Evolutionary conservation across 106 monocot species (phyloP).

Genomic region (Amphibolis antarctica): DNA sequence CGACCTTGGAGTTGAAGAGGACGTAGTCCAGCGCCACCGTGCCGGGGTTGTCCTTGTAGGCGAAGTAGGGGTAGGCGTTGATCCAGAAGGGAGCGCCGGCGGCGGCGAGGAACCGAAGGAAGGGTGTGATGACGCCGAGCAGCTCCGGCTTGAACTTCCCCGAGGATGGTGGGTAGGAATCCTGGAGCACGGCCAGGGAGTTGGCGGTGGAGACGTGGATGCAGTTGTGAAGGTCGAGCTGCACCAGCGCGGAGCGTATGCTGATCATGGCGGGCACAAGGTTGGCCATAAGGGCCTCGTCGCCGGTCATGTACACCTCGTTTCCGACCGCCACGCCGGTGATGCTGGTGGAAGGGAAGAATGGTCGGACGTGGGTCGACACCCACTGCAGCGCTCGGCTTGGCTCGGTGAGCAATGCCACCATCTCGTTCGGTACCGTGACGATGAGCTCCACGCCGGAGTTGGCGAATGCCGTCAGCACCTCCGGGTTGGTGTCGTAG

Average conservation of each 20-base stretch:
- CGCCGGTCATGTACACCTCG: slow-evolving; percentile 60
- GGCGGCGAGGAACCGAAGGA: slow-evolving; percentile 47
- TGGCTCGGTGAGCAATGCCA: slow-evolving; percentile 30
- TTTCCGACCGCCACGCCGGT: slow-evolving; percentile 83
- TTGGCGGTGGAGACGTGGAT: slow-evolving; percentile 64
- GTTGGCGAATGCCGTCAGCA: slow-evolving; percentile 19
- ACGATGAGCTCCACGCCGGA: slow-evolving; percentile 19
- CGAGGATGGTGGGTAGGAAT: slow-evolving; percentile 70
- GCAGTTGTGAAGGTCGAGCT: slow-evolving; percentile 38
- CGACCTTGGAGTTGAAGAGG: slow-evolving; percentile 38
- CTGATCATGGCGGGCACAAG: slow-evolving; percentile 62
- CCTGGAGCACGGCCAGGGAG: slow-evolving; percentile 62
- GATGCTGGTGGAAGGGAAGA: slow-evolving; percentile 58
- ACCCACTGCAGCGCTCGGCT: slow-evolving; percentile 63
- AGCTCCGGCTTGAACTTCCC: slow-evolving; percentile 51
- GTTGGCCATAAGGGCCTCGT: slow-evolving; percentile 39
- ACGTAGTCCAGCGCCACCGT: slow-evolving; percentile 50
- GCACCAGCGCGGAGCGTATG: slow-evolving; percentile 49
- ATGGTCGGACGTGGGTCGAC: slow-evolving; percentile 45
- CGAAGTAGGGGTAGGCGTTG: slow-evolving; percentile 96
- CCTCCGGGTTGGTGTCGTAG: slow-evolving; percentile 18
- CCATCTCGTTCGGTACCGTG: slow-evolving; percentile 32
- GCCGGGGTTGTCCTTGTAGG: slow-evolving; percentile 59
- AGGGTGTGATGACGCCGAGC: slow-evolving; percentile 21
- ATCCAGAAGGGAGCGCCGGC: slow-evolving; percentile 85